Base-by-base conservation (phyloP, 2,329 filamentous ascomycete genomes). In the Escovopsis sp. region DNA sequence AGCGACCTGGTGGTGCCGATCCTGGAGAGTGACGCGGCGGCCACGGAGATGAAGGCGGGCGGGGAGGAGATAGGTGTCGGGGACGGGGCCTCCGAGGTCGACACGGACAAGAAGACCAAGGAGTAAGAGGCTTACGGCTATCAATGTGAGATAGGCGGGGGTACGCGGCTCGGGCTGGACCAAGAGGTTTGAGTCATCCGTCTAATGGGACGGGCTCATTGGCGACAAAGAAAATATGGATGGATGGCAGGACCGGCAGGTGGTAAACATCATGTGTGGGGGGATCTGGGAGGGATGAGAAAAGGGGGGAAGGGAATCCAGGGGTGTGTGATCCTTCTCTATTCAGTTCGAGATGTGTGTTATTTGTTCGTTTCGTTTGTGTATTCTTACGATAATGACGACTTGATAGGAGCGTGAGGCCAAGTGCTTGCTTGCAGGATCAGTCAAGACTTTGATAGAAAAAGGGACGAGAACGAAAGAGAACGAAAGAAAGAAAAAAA, bases 51-150 rank as follows among this genome's bases (percentile, higher is more conserved):
- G 13, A 62, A 68, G 40, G 63, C 63, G 33, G 58, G 63, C 7
- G 68, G 70, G 0, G 62, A 72, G 6, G 67, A 72, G 51, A 71
- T 71, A 7, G 73, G 76, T 42, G 68, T 71, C 7, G 72, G 76
- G 43, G 72, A 71, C 32, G 70, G 71, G 11, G 67, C 37, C 8
- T 33, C 43, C 14, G 36, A 44, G 39, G 36, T 33, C 38, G 66
- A 68, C 29, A 54, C 65, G 37, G 47, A 42, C 5, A 39, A 33
- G 24, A 41, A 45, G 35, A 40, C 44, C 7, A 32, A 41, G 41
- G 41, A 30, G 15, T 43, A 43, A 41, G 37, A 36, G 40, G 29
- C 36, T 4, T 20, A 6, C 20, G 20, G 20, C 20, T 20, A 20
- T 6, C 4, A 5, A 30, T 37, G 36, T 7, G 25, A 20, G 15